Evolutionary conservation across 768 basidiomycete genomes (phyloP), one percentile per base, ranked within the genome.

Genomic region (Boletus patriciae): DNA sequence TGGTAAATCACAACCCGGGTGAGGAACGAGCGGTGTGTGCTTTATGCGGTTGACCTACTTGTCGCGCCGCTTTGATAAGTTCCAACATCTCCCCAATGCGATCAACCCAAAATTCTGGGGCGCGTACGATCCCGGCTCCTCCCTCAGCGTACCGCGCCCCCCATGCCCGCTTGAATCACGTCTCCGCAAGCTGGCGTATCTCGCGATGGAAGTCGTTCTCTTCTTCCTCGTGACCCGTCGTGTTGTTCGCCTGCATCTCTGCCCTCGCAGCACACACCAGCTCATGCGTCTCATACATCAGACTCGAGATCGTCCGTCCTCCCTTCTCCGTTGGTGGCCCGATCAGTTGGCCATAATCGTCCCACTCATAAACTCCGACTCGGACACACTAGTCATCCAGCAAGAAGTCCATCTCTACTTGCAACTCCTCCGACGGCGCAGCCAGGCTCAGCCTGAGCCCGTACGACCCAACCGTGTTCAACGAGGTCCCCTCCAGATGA

Each of bases 11-110:
- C n/a, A n/a, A n/a, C n/a, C n/a, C n/a, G n/a, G n/a, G 31, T 31
- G 31, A 31, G 31, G 31, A 11, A 4, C 31, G 31, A 31, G 31
- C 11, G 10, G 9, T 9, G 29, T 9, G 29, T 29, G 10, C 8
- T 9, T 31, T 31, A 9, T 31, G 7, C 9, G 7, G 29, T 31
- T 31, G 8, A 10, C 29, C 29, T 2, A 56, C 42, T 4, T 27
- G n/a, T 2, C 50, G 52, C 6, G 63, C 66, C 18, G 62, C 71
- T 51, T 75, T 77, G 25, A 76, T 52, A 31, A 74, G 57, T 13
- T 80, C 77, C 51, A 82, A 62, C 62, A 81, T 71, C 69, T 62
- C 12, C 76, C 75, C 59, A 81, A 52, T n/a, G 78, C 78, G 18
- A 31, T 31, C 10, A 31, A 31, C 31, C 31, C 31, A 4, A 31